These are phyloP conservation scores for Emergomyces pasteurianus DNA, from an alignment of 2,329 filamentous ascomycete species.

Conservation along the genomic window DNA sequence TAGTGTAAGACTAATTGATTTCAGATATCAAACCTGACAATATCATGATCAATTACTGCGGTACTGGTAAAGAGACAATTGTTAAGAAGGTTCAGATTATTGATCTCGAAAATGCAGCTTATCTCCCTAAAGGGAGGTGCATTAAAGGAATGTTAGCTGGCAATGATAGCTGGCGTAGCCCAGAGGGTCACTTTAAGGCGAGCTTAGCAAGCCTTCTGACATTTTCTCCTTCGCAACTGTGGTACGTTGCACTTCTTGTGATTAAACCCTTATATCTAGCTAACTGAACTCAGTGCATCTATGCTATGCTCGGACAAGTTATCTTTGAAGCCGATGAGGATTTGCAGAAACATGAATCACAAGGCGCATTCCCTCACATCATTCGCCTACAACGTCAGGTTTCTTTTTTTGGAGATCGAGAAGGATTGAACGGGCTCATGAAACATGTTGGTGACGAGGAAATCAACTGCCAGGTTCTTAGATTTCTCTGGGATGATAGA, in stretches of 20 bases:
- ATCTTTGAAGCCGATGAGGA: conserved; percentile 30
- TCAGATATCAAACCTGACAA: conserved; percentile 29
- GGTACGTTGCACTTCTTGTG: conserved; percentile 10
- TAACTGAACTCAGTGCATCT: conserved; percentile 30
- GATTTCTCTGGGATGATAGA: conserved; percentile 24
- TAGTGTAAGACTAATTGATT: conserved; percentile 4
- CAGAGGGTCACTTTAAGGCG: conserved; percentile 20
- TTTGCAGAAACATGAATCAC: conserved; percentile 23
- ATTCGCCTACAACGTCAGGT: conserved; percentile 35
- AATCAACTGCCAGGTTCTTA: conserved; percentile 19
- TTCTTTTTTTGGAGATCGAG: conserved; percentile 35
- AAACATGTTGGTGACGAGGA: conserved; percentile 24
- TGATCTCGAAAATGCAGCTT: conserved; percentile 23
- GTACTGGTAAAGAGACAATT: conserved; percentile 7
- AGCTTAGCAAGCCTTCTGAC: conserved; percentile 20
- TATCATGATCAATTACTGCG: conserved; percentile 23
- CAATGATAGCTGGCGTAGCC: conserved; percentile 25
- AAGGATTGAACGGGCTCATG: conserved; percentile 30
- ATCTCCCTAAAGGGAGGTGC: conserved; percentile 21
- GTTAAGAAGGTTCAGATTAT: conserved; percentile 18
- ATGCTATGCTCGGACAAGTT: conserved; percentile 32
- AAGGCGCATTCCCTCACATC: conserved; percentile 21
- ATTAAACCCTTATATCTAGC: background rate
- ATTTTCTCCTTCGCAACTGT: conserved; percentile 24
- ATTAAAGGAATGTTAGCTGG: conserved; percentile 18